Conservation (phyloP, 2,329 filamentous ascomycete species). For the Penicillium sp. region DNA sequence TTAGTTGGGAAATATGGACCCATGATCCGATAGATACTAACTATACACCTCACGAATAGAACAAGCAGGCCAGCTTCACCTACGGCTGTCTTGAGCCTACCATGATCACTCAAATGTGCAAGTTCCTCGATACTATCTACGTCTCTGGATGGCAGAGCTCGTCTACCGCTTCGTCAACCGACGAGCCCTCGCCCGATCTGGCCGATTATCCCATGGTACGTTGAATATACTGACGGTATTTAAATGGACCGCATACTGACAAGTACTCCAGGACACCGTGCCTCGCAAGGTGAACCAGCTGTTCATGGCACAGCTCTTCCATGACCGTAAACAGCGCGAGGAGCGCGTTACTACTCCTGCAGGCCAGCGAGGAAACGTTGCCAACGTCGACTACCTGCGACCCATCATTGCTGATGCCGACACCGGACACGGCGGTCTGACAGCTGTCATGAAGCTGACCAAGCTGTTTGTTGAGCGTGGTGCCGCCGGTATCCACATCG, state of each 20-base stretch:
- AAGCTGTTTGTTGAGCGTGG: conserved; percentile 97
- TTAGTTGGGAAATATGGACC: not conserved
- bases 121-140: conserved; percentile 97
- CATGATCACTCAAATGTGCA: conserved; percentile 99
- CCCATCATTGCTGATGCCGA: conserved; percentile 97
- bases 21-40: conserved; percentile 10
- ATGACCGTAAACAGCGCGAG: conserved; percentile 97
- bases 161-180: conserved; percentile 88
- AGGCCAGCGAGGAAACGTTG: conserved; percentile 66
- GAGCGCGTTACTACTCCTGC: conserved; percentile 79
- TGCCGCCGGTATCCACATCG: conserved; percentile 96
- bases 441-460: conserved; percentile 99
- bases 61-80: conserved; percentile 82
- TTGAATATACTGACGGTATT: not conserved
- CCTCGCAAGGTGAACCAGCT: conserved; percentile 97
- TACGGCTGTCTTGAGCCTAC: conserved; percentile 97
- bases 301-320: conserved; percentile 98
- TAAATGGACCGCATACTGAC: conserved; percentile 12
- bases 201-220: conserved; percentile 91
- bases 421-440: conserved; percentile 93
- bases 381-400: conserved; percentile 88
- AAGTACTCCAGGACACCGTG: conserved; percentile 71
- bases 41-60: conserved; percentile 48
- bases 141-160: conserved; percentile 99
- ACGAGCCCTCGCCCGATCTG: conserved; percentile 95